Percentiles rank a stretch among this genome's conserved stretches.
phyloP scores from a whole-genome alignment of 306 rosid genomes.

The Lathyrus sativus region DNA sequence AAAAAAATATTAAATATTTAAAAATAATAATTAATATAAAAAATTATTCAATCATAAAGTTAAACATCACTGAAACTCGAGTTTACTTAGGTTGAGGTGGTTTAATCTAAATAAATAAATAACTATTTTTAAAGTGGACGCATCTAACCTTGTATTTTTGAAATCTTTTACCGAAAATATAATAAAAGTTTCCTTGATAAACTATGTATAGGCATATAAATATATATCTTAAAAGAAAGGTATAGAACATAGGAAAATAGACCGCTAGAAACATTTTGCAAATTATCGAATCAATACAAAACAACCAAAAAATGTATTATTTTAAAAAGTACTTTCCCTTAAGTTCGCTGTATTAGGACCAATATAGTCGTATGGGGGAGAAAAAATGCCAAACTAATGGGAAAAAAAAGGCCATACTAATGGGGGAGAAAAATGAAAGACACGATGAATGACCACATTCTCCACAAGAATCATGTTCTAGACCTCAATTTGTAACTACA shows the following conservation, averaged over 20 bases:
- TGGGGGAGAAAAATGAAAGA: conserved; percentile 20
- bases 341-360: conserved; percentile 35
- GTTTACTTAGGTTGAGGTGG: too few species aligned
- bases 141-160: conserved; percentile 13
- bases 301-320: conserved; percentile 27
- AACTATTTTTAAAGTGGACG: too few species aligned
- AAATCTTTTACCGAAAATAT: background rate
- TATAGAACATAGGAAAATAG: conserved; percentile 21
- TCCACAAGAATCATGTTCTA: conserved; percentile 37
- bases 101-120: too few species aligned
- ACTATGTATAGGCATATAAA: background rate
- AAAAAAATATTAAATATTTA: too few species aligned
- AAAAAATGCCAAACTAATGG: too few species aligned
- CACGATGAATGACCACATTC: conserved; percentile 28
- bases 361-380: conserved; percentile 25
- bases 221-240: conserved; percentile 1
- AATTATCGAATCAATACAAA: conserved; percentile 35
- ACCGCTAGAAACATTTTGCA: conserved; percentile 25
- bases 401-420: conserved; percentile 34
- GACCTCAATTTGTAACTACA: conserved; percentile 43
- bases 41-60: too few species aligned
- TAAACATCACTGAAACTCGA: too few species aligned
- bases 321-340: conserved; percentile 33
- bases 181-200: conserved; percentile 16
- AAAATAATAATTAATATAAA: too few species aligned